Base-by-base conservation (phyloP, 106 monocot genomes). In the Dendrobium huoshanense region DNA sequence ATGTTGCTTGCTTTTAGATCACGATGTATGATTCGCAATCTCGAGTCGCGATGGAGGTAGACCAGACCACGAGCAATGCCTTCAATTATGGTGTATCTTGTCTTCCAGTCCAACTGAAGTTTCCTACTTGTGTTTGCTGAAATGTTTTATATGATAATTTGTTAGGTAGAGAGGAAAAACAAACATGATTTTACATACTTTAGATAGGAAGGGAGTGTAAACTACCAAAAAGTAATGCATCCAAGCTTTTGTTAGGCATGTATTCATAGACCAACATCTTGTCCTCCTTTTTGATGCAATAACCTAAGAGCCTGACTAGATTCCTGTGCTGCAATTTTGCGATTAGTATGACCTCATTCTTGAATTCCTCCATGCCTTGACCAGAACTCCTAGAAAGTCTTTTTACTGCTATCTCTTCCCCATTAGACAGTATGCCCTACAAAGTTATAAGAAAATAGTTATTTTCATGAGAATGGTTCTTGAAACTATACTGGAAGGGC, bases 1-100 rank as follows among this genome's bases (percentile, higher is more conserved):
- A 88, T 72, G 47, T 86, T 86, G 79, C 89, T 82, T 13, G 79
- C 84, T 42, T 89, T 87, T 10, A 89, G 81, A 87, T 89, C 89
- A 15, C 89, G 84, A 31, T 89, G 89, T 29, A 89, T 87, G 37
- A 89, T 77, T 75, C 84, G 81, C 18, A 89, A 67, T 61, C 89
- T 83, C 27, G 89, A 89, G 55, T 89, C 89, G 19, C 85, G 77
- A 37, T 89, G 89, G 43, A 89, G 86, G 78, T 89, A 89, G 44
- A 89, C 20, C 18, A 89, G 83, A 2, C 86, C 86, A 61, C 89
- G 81, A 33, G 80, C 81, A 49, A 87, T 84, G 11, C 89, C 89
- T 84, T 89, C 82, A 24, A 89, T 78, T 44, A 89, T 89, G 72
- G 67, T 84, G 81, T 72, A 80, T 77, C 87, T 78, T 47, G 70